These are phyloP conservation scores for Sporothrix pseudoabietina DNA, from an alignment of 2,329 filamentous ascomycete genomes.

Conservation along the genomic window DNA sequence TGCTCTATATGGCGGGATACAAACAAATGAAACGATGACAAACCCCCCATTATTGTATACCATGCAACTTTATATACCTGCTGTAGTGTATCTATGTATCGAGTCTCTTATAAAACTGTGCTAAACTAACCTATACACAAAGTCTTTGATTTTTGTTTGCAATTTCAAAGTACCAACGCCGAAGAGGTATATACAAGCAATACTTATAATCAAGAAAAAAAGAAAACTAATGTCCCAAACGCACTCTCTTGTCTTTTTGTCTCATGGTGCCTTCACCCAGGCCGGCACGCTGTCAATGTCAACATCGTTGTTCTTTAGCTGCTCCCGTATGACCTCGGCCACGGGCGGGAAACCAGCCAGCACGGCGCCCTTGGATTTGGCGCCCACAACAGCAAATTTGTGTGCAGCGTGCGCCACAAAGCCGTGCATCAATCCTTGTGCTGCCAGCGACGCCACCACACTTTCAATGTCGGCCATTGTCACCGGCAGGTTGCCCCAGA, in stretches of 20 bases:
- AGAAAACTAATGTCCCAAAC: background rate
- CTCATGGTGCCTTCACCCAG: slow-evolving; percentile 39
- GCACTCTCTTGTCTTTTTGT: background rate
- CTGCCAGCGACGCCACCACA: slow-evolving; percentile 73
- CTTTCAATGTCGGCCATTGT: slow-evolving; percentile 71
- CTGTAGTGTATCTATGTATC: background rate
- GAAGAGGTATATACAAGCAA: slow-evolving; percentile 21
- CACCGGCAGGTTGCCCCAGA: slow-evolving; percentile 65
- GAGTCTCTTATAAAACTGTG: background rate
- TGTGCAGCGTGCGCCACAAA: slow-evolving; percentile 77
- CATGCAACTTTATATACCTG: background rate
- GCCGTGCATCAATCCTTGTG: slow-evolving; percentile 79
- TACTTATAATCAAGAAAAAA: background rate
- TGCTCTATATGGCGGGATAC: background rate
- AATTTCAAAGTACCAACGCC: slow-evolving; percentile 16
- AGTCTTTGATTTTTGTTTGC: background rate
- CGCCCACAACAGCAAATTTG: slow-evolving; percentile 80
- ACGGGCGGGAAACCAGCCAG: slow-evolving; percentile 75
- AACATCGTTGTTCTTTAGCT: slow-evolving; percentile 61
- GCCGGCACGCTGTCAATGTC: slow-evolving; percentile 48
- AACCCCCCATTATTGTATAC: background rate
- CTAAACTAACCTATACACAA: background rate
- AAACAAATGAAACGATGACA: background rate
- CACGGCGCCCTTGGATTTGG: slow-evolving; percentile 65
- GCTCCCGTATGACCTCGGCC: slow-evolving; percentile 67